These are phyloP conservation scores for Termitomyces sp. DNA, from an alignment of 768 basidiomycete genomes.

Conservation along the genomic window DNA sequence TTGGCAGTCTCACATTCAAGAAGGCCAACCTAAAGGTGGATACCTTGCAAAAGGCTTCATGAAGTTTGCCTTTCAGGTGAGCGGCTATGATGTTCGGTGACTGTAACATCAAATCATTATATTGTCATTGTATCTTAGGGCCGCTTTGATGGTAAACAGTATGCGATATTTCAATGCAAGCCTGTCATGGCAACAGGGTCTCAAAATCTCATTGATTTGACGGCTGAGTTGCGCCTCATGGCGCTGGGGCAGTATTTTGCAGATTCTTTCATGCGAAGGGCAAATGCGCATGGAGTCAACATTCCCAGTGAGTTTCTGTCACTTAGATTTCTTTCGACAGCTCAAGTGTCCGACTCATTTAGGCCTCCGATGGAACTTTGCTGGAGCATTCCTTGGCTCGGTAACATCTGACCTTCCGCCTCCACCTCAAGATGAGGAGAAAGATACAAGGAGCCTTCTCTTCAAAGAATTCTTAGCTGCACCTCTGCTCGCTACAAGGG, in stretches of 20 bases:
- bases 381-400: too few relatives aligned
- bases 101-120: not conserved
- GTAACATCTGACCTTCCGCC: too few relatives aligned
- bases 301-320: not conserved
- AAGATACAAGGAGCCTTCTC: not conserved
- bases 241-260: too few relatives aligned
- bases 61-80: slow-evolving; percentile 13
- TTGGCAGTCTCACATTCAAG: slow-evolving; percentile 7
- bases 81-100: not conserved
- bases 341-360: too few relatives aligned
- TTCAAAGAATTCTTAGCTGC: too few relatives aligned
- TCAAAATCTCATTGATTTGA: too few relatives aligned
- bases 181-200: not conserved
- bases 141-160: not conserved
- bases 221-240: too few relatives aligned
- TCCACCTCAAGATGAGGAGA: not conserved
- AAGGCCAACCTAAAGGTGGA: too few relatives aligned
- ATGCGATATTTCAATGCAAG: slow-evolving; percentile 1
- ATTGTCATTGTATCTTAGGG: not conserved
- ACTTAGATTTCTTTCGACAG: too few relatives aligned
- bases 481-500: too few relatives aligned
- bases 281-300: not conserved
- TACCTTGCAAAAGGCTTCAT: slow-evolving; percentile 9
- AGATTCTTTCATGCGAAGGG: not conserved
- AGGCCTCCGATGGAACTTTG: not conserved